Evolutionary conservation across 2,329 filamentous ascomycete species (phyloP).

Genomic region (Pseudogymnoascus sp.): DNA sequence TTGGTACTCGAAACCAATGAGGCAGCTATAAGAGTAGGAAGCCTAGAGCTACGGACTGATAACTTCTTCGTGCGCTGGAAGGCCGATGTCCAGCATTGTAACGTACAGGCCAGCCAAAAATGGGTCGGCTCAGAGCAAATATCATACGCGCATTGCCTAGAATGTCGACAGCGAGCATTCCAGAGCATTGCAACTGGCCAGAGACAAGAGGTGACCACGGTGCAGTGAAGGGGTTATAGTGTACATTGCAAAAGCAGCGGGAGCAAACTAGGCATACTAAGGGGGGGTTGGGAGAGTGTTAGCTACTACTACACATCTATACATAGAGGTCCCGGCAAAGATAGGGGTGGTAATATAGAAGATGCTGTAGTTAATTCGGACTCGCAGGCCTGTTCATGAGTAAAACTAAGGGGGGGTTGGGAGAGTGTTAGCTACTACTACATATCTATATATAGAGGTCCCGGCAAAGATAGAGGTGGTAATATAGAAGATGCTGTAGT

Average conservation of each 20-base stretch:
- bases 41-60: not conserved
- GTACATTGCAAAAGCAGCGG: no score
- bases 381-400: not conserved
- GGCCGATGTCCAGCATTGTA: not conserved
- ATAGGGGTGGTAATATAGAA: not conserved
- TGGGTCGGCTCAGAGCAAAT: not conserved
- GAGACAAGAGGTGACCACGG: not conserved
- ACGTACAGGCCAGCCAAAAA: not conserved
- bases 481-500: not conserved
- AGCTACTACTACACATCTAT: constrained; percentile 14
- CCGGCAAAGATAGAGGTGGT: constrained; percentile 17
- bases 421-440: not conserved
- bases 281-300: not conserved
- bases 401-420: no score
- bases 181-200: not conserved
- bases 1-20: not conserved
- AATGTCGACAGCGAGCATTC: not conserved
- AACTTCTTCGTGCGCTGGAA: not conserved
- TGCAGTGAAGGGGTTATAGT: not conserved
- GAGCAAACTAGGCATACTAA: no score
- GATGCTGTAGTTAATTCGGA: not conserved
- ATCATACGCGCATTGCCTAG: not conserved
- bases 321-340: constrained; percentile 23
- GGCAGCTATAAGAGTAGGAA: not conserved
- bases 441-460: constrained; percentile 20